A percentile compares a stretch with the other conserved stretches of the same genome.
These are phyloP conservation scores for Tuber melanosporum DNA, from an alignment of 495 filamentous ascomycete genomes.

Conservation along the genomic window DNA sequence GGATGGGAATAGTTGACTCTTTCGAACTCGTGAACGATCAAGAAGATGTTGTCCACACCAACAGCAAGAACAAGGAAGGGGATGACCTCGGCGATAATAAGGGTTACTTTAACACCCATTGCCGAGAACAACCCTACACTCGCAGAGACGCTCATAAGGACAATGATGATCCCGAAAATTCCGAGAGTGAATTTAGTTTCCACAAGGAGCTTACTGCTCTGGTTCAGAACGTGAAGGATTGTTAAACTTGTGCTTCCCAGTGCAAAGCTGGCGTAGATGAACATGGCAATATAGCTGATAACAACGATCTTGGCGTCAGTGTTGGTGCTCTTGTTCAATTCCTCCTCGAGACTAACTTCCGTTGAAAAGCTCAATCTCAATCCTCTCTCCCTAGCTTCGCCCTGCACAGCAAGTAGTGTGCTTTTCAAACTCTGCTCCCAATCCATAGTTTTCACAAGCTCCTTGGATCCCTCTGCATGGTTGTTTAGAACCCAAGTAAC, in stretches of 20 bases:
- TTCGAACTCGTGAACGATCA: conserved; percentile 98
- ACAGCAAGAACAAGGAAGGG: conserved; percentile 94
- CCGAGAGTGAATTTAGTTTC: conserved; percentile 94
- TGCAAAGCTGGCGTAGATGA: conserved; percentile 87
- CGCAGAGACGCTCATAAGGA: conserved; percentile 92
- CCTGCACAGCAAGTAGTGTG: conserved; percentile 63
- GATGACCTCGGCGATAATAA: conserved; percentile 98
- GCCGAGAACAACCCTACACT: conserved; percentile 91
- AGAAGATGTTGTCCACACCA: conserved; percentile 96
- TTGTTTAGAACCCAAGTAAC: conserved; percentile 97
- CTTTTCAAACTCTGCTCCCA: conserved; percentile 75
- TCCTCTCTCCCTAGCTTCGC: conserved; percentile 70
- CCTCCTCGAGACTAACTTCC: conserved; percentile 85
- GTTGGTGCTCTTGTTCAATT: conserved; percentile 92
- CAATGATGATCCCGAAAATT: conserved; percentile 84
- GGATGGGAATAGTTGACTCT: conserved; percentile 83
- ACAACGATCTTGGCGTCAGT: conserved; percentile 96
- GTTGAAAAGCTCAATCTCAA: conserved; percentile 88
- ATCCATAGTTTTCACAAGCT: conserved; percentile 67
- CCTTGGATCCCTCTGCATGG: conserved; percentile 61
- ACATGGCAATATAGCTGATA: conserved; percentile 98
- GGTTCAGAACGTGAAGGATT: conserved; percentile 63
- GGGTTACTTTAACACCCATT: conserved; percentile 78
- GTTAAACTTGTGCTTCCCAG: conserved; percentile 80
- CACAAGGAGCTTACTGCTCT: conserved; percentile 75